phyloP scores from a whole-genome alignment of 2,329 filamentous ascomycete species.

The Fusarium penzigii region DNA sequence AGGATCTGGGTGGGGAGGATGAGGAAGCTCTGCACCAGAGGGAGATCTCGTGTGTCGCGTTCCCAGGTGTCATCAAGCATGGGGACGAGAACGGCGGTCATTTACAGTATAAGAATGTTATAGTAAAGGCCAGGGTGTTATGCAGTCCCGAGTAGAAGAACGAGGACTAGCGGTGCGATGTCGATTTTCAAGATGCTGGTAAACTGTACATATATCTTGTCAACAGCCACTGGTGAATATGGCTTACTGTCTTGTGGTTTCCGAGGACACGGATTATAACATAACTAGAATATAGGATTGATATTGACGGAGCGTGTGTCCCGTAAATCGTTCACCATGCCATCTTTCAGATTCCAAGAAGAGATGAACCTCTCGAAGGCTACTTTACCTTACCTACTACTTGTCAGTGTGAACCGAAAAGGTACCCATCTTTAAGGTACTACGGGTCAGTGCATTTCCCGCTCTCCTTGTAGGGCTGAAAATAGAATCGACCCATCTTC shows the following conservation, averaged over 20 bases:
- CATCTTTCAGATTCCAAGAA: too few species aligned
- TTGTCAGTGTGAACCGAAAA: too few species aligned
- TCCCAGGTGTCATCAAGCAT: constrained; percentile 64
- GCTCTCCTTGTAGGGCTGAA: background rate
- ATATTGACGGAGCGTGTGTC: too few species aligned
- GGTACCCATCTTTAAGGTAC: too few species aligned
- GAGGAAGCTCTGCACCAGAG: constrained; percentile 54
- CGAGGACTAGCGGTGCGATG: background rate
- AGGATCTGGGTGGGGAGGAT: constrained; percentile 64
- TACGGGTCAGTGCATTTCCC: background rate
- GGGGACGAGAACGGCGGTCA: constrained; percentile 66
- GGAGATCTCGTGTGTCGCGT: constrained; percentile 63
- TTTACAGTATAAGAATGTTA: constrained; percentile 61
- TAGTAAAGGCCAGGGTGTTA: constrained; percentile 66
- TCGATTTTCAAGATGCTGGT: background rate
- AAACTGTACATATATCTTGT: background rate
- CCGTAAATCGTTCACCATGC: too few species aligned
- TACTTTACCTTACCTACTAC: too few species aligned
- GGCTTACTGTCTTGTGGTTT: background rate
- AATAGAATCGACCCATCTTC: background rate
- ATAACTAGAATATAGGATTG: background rate
- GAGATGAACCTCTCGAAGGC: too few species aligned
- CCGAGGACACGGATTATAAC: background rate
- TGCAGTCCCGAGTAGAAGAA: constrained; percentile 48
- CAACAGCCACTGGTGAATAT: background rate